A percentile compares a stretch with the other conserved stretches of the same genome.
Conservation (phyloP, 164 flowering plant genomes). For the Nymphaea colorata region DNA sequence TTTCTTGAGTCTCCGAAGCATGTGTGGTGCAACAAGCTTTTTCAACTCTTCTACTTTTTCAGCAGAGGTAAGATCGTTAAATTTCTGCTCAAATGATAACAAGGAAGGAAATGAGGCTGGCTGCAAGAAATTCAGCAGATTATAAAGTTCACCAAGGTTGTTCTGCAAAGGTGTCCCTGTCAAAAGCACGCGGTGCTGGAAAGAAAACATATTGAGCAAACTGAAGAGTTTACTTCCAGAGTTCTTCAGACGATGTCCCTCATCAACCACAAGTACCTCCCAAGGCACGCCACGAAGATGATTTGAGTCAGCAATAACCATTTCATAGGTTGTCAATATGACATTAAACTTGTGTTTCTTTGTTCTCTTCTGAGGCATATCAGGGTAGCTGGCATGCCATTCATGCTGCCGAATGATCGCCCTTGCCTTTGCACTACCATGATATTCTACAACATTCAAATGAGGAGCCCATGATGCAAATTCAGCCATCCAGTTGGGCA, state of each 20-base stretch:
- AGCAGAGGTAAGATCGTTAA: slow-evolving; percentile 86
- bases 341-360: slow-evolving; percentile 69
- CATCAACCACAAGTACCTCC: slow-evolving; percentile 99
- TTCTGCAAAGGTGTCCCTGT: slow-evolving; percentile 99
- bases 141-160: slow-evolving; percentile 95
- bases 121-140: slow-evolving; percentile 93
- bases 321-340: slow-evolving; percentile 91
- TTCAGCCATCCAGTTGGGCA: slow-evolving; percentile 99
- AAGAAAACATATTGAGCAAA: slow-evolving; percentile 79
- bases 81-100: slow-evolving; percentile 79
- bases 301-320: slow-evolving; percentile 86
- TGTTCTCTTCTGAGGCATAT: slow-evolving; percentile 27
- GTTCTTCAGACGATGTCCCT: slow-evolving; percentile 96
- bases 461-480: slow-evolving; percentile 87
- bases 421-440: slow-evolving; percentile 92
- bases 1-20: slow-evolving; percentile 97
- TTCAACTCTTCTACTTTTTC: slow-evolving; percentile 95
- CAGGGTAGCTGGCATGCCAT: slow-evolving; percentile 67
- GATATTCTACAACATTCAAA: slow-evolving; percentile 95
- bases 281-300: slow-evolving; percentile 89
- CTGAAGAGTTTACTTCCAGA: slow-evolving; percentile 90
- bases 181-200: slow-evolving; percentile 89
- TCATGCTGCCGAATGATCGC: slow-evolving; percentile 84
- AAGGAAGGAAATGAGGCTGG: slow-evolving; percentile 92
- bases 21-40: slow-evolving; percentile 97